Percentiles rank a stretch among this genome's conserved stretches.
Evolutionary conservation across 1,284 basidiomycete species (phyloP).

Genomic region (Fomitiporia mediterranea): DNA sequence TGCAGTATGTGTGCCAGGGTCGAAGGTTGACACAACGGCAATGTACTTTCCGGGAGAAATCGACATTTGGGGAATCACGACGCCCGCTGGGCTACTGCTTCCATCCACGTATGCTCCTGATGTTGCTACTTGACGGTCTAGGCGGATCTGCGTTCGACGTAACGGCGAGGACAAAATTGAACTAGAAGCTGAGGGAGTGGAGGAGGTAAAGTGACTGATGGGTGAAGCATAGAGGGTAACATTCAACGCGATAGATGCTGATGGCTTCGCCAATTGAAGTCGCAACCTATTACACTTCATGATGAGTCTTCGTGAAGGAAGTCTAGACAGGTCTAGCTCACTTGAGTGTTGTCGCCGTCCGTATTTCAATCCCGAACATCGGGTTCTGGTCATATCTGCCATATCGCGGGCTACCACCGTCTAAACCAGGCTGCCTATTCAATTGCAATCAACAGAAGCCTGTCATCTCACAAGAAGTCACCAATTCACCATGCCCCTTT

Average conservation of each 20-base stretch:
- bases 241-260: conserved; percentile 48
- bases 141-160: neutral
- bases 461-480: neutral
- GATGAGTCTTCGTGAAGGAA: neutral
- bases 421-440: conserved; percentile 46
- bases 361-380: conserved; percentile 55
- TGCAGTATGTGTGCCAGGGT: conserved; percentile 47
- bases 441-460: conserved; percentile 1
- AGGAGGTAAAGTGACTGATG: conserved; percentile 12
- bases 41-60: conserved; percentile 63
- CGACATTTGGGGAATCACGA: conserved; percentile 50
- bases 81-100: conserved; percentile 49
- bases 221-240: conserved; percentile 50
- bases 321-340: conserved; percentile 31
- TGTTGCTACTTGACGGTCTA: conserved; percentile 51
- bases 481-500: conserved; percentile 62
- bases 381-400: conserved; percentile 66
- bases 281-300: conserved; percentile 45
- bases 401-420: conserved; percentile 64
- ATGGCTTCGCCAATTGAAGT: conserved; percentile 50
- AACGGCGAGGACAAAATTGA: conserved; percentile 4
- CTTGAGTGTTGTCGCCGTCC: conserved; percentile 54
- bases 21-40: conserved; percentile 70
- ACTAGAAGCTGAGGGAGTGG: neutral
- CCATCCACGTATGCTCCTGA: conserved; percentile 75